A percentile compares a stretch with the other conserved stretches of the same genome.
phyloP scores from a whole-genome alignment of 2,329 filamentous ascomycete species.

The Tolypocladium paradoxum region DNA sequence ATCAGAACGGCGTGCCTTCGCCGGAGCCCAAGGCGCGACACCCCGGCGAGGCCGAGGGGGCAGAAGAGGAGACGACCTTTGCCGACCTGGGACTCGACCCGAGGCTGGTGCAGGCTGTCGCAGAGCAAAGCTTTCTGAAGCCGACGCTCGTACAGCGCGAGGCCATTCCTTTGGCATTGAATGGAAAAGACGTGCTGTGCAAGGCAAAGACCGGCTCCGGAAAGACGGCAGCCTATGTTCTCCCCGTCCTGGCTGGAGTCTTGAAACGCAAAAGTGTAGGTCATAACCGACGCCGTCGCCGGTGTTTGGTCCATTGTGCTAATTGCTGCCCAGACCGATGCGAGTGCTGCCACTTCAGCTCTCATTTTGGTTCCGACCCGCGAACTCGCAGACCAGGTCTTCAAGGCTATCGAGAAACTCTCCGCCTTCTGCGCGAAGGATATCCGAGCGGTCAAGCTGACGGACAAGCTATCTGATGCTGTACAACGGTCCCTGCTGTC shows the following conservation, averaged over 20 bases:
- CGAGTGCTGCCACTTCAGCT: slow-evolving; percentile 50
- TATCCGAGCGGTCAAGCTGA: slow-evolving; percentile 72
- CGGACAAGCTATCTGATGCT: slow-evolving; percentile 78
- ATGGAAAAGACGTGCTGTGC: slow-evolving; percentile 81
- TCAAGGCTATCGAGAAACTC: slow-evolving; percentile 66
- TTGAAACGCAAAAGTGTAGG: slow-evolving; percentile 63
- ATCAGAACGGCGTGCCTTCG: slow-evolving; percentile 40
- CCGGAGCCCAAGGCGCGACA: slow-evolving; percentile 11
- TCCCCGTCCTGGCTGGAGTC: slow-evolving; percentile 79
- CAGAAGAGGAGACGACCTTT: slow-evolving; percentile 47
- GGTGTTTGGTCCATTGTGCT: neutral
- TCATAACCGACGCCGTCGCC: neutral
- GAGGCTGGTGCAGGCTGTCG: slow-evolving; percentile 75
- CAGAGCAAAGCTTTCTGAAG: slow-evolving; percentile 69
- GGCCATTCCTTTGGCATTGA: slow-evolving; percentile 77
- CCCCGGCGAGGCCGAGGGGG: slow-evolving; percentile 18
- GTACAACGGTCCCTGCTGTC: slow-evolving; percentile 81
- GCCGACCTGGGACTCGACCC: slow-evolving; percentile 70
- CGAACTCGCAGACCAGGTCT: slow-evolving; percentile 87
- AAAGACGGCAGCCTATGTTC: slow-evolving; percentile 91
- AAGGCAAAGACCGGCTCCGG: slow-evolving; percentile 92
- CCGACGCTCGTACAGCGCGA: slow-evolving; percentile 84
- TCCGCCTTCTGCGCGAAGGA: slow-evolving; percentile 77
- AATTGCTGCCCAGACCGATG: slow-evolving; percentile 30
- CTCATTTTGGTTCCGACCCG: slow-evolving; percentile 89